These are phyloP conservation scores for Candida incommunis DNA, from an alignment of 805 yeast genomes.

Conservation along the genomic window DNA sequence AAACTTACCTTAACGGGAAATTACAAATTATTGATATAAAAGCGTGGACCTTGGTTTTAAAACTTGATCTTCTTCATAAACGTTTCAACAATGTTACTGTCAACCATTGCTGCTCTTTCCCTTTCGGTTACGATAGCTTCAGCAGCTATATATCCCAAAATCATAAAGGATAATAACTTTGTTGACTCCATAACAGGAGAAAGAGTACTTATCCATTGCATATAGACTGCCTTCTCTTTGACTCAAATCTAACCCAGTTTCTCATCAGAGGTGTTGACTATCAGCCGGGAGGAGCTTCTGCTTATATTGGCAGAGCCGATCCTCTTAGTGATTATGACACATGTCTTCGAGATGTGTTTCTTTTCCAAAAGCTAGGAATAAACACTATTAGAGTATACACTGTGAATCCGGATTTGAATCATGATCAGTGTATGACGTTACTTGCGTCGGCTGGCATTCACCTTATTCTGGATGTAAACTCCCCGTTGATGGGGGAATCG, in stretches of 20 bases:
- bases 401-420: slow-evolving; percentile 66
- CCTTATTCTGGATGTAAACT: slow-evolving; percentile 78
- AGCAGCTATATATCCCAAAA: slow-evolving; percentile 45
- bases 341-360: slow-evolving; percentile 70
- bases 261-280: slow-evolving; percentile 81
- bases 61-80: no score
- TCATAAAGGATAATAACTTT: slow-evolving; percentile 55
- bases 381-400: slow-evolving; percentile 85
- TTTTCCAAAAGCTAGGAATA: slow-evolving; percentile 74
- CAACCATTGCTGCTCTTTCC: neutral
- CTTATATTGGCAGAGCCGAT: slow-evolving; percentile 37
- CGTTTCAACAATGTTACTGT: no score
- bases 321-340: slow-evolving; percentile 59
- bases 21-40: no score
- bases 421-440: slow-evolving; percentile 82
- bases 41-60: no score
- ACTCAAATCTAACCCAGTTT: slow-evolving; percentile 32
- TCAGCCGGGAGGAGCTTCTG: slow-evolving; percentile 93
- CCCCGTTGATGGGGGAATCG: slow-evolving; percentile 67
- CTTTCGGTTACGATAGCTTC: neutral
- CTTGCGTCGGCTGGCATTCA: slow-evolving; percentile 90
- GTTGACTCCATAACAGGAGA: slow-evolving; percentile 59
- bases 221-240: no score
- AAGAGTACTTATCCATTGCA: slow-evolving; percentile 37
- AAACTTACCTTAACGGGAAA: no score